Conservation (phyloP, 2,329 filamentous ascomycete species). For the Macrophomina phaseolina region DNA sequence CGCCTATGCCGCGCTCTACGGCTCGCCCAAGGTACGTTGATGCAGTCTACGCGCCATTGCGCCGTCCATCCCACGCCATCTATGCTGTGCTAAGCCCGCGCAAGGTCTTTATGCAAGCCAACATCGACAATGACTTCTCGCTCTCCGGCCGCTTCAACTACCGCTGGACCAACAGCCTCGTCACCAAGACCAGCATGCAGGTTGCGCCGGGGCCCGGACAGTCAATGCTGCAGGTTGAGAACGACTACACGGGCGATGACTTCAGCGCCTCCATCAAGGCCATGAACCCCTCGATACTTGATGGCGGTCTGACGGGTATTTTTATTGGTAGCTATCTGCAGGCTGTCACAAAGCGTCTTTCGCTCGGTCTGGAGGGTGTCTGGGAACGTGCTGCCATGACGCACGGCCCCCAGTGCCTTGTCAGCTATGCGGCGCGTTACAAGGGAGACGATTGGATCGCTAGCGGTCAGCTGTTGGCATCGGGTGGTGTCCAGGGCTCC, state of each 20-base stretch:
- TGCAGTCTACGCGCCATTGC: conserved; percentile 11
- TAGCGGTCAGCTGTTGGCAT: conserved; percentile 85
- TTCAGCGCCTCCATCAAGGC: conserved; percentile 93
- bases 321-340: conserved; percentile 96
- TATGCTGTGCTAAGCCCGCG: conserved; percentile 33
- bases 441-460: conserved; percentile 92
- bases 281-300: conserved; percentile 91
- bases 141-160: conserved; percentile 92
- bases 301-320: conserved; percentile 92
- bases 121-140: conserved; percentile 88
- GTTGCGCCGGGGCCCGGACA: conserved; percentile 77
- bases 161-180: conserved; percentile 79
- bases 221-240: conserved; percentile 91
- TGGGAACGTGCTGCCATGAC: conserved; percentile 88
- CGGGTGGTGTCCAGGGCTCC: conserved; percentile 85
- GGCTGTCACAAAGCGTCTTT: conserved; percentile 83
- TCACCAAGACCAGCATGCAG: conserved; percentile 87
- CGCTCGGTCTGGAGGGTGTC: conserved; percentile 88
- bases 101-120: conserved; percentile 94
- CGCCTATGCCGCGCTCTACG: conserved; percentile 91
- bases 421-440: conserved; percentile 92
- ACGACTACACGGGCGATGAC: conserved; percentile 92
- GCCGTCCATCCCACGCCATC: background rate
- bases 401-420: conserved; percentile 85
- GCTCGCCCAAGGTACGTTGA: conserved; percentile 80